Conservation (phyloP, 257 asterid species). For the Solanum pinnatisectum region DNA sequence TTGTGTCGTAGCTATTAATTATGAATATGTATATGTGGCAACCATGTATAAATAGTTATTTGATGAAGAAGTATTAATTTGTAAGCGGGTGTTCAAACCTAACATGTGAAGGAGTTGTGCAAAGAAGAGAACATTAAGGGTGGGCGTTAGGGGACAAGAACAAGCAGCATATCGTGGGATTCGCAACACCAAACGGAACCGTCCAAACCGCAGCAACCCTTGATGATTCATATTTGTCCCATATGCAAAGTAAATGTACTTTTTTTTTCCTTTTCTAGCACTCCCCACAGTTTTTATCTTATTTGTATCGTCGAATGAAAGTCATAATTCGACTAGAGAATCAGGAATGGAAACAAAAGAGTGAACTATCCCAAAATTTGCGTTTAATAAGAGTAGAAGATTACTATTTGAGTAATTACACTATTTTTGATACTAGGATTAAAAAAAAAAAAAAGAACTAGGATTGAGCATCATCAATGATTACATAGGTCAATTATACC, state of each 20-base stretch:
- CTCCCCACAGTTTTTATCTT: no score
- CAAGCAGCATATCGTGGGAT: not conserved
- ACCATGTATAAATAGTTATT: not conserved
- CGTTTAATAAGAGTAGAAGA: not conserved
- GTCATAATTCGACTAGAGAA: no score
- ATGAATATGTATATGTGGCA: not conserved
- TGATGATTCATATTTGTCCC: not conserved
- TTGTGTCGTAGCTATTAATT: not conserved
- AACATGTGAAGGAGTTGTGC: not conserved
- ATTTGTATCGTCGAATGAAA: no score
- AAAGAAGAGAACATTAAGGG: not conserved
- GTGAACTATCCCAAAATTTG: no score
- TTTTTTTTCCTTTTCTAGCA: no score
- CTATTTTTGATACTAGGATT: not conserved
- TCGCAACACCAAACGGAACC: not conserved
- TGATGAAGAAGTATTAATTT: not conserved
- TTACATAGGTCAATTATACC: not conserved
- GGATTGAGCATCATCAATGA: not conserved
- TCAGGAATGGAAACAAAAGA: no score
- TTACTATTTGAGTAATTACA: not conserved
- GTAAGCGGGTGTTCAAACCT: not conserved
- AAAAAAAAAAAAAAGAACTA: not conserved
- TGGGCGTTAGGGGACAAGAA: not conserved
- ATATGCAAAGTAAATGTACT: no score
- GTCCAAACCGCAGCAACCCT: not conserved